A percentile compares a stretch with the other conserved stretches of the same genome.
Conservation (phyloP, 192 early-diverging fungal genomes). For the Backusella tarrabulga region DNA sequence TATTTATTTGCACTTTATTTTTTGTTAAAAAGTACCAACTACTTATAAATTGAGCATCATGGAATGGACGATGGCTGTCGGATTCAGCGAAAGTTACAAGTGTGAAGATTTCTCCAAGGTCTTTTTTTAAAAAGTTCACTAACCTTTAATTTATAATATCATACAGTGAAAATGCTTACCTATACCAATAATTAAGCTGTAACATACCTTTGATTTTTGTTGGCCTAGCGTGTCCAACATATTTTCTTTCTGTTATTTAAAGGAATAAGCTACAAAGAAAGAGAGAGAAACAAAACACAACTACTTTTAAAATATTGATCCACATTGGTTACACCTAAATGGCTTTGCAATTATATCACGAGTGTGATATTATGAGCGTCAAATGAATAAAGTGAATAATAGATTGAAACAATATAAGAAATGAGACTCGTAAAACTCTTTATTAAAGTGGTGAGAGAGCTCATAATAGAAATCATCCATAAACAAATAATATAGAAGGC, state of each 20-base stretch:
- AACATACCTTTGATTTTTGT: neutral
- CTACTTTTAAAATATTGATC: too few species aligned
- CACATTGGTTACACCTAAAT: too few species aligned
- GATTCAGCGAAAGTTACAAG: conserved; percentile 30
- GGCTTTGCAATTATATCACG: too few species aligned
- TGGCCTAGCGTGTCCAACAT: neutral
- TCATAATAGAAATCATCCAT: too few species aligned
- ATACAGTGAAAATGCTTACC: conserved; percentile 10
- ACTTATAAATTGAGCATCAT: neutral
- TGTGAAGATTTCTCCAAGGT: conserved; percentile 43
- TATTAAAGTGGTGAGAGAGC: too few species aligned
- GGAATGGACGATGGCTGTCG: neutral
- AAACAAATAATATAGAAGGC: too few species aligned
- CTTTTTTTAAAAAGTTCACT: neutral
- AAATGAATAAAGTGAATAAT: too few species aligned
- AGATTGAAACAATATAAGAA: too few species aligned
- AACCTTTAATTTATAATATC: neutral
- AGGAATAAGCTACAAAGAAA: too few species aligned
- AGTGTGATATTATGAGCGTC: too few species aligned
- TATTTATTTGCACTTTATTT: neutral
- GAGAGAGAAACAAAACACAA: too few species aligned
- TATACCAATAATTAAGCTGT: conserved; percentile 32
- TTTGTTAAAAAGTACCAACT: conserved; percentile 23
- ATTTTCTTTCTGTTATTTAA: neutral
- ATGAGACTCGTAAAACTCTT: too few species aligned